Evolutionary conservation across 768 basidiomycete genomes (phyloP).

Genomic region (Rhodotorula babjevae): DNA sequence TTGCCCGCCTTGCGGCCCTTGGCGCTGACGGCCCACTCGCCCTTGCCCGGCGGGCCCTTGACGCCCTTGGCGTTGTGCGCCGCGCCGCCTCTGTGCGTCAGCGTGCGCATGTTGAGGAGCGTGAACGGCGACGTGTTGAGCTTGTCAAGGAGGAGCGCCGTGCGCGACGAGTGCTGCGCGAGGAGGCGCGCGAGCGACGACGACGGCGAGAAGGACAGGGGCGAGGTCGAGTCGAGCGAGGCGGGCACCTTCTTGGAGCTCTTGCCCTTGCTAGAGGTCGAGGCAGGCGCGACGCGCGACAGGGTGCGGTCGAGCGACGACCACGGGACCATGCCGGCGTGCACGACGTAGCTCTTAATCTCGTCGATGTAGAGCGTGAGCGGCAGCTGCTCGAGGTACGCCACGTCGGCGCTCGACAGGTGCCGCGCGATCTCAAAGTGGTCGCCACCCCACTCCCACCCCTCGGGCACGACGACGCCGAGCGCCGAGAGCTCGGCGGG

Average conservation of each 20-base stretch:
- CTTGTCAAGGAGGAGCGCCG: conserved; percentile 23
- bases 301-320: background rate
- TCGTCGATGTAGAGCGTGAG: conserved; percentile 31
- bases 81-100: background rate
- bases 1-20: conserved; percentile 15
- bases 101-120: conserved; percentile 30
- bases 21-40: conserved; percentile 21
- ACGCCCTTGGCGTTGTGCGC: background rate
- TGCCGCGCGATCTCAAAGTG: conserved; percentile 36
- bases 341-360: conserved; percentile 32
- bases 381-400: conserved; percentile 27
- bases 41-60: background rate
- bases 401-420: conserved; percentile 7
- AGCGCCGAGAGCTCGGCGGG: background rate
- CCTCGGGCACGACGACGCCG: conserved; percentile 25
- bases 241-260: background rate
- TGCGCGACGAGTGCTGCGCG: background rate
- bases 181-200: background rate
- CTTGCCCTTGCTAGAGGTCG: background rate
- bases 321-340: conserved; percentile 38
- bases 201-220: conserved; percentile 12
- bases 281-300: background rate
- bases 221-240: conserved; percentile 3
- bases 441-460: conserved; percentile 33
- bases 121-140: conserved; percentile 31